Evolutionary conservation across 2,329 filamentous ascomycete species (phyloP), one percentile per base, ranked within the genome.

Genomic region (Seiridium cupressi): DNA sequence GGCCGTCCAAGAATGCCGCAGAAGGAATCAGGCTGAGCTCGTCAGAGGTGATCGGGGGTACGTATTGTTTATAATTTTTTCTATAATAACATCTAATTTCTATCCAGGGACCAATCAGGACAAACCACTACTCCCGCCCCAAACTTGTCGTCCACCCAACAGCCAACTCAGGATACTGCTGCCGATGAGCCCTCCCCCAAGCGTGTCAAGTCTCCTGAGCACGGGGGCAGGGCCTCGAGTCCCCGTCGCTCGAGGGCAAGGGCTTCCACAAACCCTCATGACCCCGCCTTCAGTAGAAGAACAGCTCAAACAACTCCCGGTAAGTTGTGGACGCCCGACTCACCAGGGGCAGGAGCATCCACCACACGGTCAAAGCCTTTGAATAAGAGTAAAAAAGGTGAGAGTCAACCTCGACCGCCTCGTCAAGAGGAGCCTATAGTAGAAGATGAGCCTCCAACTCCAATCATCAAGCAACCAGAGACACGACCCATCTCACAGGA

Each of bases 401-500:
- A 55, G 8, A 1, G 18, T 13, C 53, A 55, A 10, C 2, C 38
- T 11, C 53, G 26, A 3, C 9, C 32, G 32, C 26, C 31, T 4
- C 10, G 26, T 0, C 6, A 18, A 1, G 46, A 49, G 0, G 46
- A 58, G 4, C 11, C 18, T 9, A 6, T 46, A 42, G 6, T 26
- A 32, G 40, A 59, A 9, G 57, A 59, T 26, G 57, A 59, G 11
- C 32, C 48, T 18, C 26, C 26, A 5, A 36, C 57, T 36, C 26
- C 48, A 36, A 62, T 70, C 11, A 67, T 72, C 8, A 69, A 66
- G 36, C 66, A 71, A 51, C 69, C 70, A 0, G 66, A 71, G 38
- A 73, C 70, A 4, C 76, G 87, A 0, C 83, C 86, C 0, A 93
- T 95, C 6, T 89, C 88, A 0, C 88, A 92, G 62, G 89, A 93